Conservation (phyloP, 371 early-diverging fungal species). For the Rhizopus arrhizus region DNA sequence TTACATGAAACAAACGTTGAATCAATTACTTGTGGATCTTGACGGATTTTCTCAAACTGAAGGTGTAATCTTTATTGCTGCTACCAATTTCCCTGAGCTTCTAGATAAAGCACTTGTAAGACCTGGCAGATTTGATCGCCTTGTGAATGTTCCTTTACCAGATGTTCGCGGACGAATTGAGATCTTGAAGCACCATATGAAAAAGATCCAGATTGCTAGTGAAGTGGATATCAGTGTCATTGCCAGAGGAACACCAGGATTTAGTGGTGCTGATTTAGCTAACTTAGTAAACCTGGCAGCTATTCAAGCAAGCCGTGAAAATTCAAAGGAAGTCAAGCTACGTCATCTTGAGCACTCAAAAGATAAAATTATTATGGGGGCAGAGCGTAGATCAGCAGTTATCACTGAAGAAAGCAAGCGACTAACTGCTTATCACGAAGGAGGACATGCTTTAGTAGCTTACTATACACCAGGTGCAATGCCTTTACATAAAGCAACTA, state of each 20-base stretch:
- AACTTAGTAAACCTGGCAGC: constrained; percentile 96
- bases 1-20: constrained; percentile 94
- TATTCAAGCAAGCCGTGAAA: constrained; percentile 87
- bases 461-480: constrained; percentile 93
- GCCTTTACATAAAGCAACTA: constrained; percentile 97
- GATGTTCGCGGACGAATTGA: constrained; percentile 93
- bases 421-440: constrained; percentile 97
- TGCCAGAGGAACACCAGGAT: constrained; percentile 96
- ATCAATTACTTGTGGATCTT: constrained; percentile 95
- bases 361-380: constrained; percentile 97
- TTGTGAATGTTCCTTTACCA: constrained; percentile 93
- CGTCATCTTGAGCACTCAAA: constrained; percentile 94
- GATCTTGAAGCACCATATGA: constrained; percentile 90
- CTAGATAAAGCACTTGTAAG: constrained; percentile 96
- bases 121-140: constrained; percentile 97
- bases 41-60: constrained; percentile 96
- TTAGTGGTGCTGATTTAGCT: constrained; percentile 96
- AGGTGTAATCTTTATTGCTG: constrained; percentile 97
- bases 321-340: constrained; percentile 67
- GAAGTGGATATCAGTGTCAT: constrained; percentile 82
- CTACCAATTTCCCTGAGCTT: constrained; percentile 99
- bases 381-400: constrained; percentile 91
- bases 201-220: constrained; percentile 63
- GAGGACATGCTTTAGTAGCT: constrained; percentile 96
- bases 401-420: constrained; percentile 86